phyloP scores from a whole-genome alignment of 495 filamentous ascomycete genomes.

The Poronia punctata region DNA sequence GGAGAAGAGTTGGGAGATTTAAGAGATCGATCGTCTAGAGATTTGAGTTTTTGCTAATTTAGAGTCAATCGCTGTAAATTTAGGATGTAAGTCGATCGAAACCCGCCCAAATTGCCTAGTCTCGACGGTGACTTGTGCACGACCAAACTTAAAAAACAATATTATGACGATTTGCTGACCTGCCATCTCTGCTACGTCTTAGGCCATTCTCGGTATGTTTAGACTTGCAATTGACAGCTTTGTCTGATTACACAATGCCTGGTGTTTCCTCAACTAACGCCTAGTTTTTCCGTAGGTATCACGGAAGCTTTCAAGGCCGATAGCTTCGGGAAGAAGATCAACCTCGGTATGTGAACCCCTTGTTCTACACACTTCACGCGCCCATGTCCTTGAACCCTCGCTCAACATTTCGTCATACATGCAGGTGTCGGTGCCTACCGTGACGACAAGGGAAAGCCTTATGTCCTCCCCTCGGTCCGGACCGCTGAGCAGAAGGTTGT shows the following conservation, averaged over 20 bases:
- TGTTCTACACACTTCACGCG: not conserved
- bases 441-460: conserved; percentile 95
- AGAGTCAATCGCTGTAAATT: conserved; percentile 5
- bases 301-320: conserved; percentile 99
- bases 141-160: not conserved
- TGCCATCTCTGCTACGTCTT: conserved; percentile 8
- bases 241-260: conserved; percentile 1
- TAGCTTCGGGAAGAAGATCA: conserved; percentile 86
- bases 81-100: conserved; percentile 52
- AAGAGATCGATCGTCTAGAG: conserved; percentile 7
- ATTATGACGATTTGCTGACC: no score
- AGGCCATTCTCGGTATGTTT: conserved; percentile 73
- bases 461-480: conserved; percentile 89
- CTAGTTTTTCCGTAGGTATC: conserved; percentile 54
- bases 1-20: no score
- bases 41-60: conserved; percentile 28
- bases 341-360: conserved; percentile 62
- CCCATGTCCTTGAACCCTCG: not conserved
- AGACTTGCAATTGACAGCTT: not conserved
- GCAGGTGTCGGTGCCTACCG: conserved; percentile 74
- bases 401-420: conserved; percentile 18
- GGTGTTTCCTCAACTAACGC: not conserved
- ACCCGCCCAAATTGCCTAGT: not conserved
- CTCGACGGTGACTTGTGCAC: not conserved
- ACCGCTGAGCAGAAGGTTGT: conserved; percentile 84